Base-by-base conservation (phyloP, 352 stramenopile genomes). In the Globisporangium middletonii region DNA sequence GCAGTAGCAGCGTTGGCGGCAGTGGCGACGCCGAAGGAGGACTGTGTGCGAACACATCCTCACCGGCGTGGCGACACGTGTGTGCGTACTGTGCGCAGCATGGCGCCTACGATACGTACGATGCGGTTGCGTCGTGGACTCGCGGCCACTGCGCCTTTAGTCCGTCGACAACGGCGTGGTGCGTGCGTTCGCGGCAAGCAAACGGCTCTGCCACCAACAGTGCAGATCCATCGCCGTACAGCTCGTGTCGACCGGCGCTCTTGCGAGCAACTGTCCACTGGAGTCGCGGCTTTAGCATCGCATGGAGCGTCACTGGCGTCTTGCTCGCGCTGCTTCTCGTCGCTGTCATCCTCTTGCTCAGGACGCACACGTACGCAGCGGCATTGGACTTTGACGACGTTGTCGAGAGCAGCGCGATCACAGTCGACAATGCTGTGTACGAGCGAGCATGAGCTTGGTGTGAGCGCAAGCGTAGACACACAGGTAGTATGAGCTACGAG, bases 381-480 rank as follows among this genome's bases (percentile, higher is more conserved):
- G 57, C 57, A 16, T 28, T 63, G 4, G 57, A 63, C 28, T 41
- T 63, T 7, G 57, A 63, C 49, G 57, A 63, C 30, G 30, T 35
- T 26, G 42, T 63, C 11, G 47, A 51, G 26, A 52, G 55, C 47
- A 43, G 23, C 28, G 12, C 19, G 59, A 75, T 35, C 8, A 8
- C 30, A 35, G 11, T 54, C 19, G 55, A 55, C 15, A 52, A 23
- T 23, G 23, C 30, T 35, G 62, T 15, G 50, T 77, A 77, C 47
- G 52, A 58, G 44, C 75, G 73, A 61, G 64, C 50, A 19, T 75
- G 67, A 48, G 30, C 30, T 5, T 8, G 30, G 4, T 8, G 30
- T 35, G 30, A 23, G 23, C 23, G 23, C 23, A 23, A 23, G 23
- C 23, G 23, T 23, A 23, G 23, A 23, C 23, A 23, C 23, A 23